Evolutionary conservation across 2,329 filamentous ascomycete species (phyloP).

Genomic region (Cordyceps pruinosa): DNA sequence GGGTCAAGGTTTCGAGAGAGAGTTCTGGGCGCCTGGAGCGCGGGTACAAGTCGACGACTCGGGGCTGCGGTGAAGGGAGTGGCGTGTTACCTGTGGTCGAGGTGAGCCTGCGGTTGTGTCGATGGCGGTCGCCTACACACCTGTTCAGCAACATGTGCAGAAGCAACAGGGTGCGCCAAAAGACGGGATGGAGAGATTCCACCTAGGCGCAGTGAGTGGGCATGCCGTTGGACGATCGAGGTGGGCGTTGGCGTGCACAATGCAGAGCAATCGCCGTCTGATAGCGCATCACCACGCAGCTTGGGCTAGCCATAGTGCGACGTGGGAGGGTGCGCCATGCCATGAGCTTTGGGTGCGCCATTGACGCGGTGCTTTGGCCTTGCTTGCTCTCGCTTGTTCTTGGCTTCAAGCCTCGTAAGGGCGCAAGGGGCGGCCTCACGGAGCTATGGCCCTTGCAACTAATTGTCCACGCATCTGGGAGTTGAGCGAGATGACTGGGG

Average conservation of each 20-base stretch:
- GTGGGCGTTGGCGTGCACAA: constrained; percentile 6
- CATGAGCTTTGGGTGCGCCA: constrained; percentile 3
- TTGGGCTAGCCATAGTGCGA: constrained; percentile 7
- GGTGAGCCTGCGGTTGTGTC: not conserved
- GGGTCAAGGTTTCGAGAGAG: too few species aligned
- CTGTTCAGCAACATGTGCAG: not conserved
- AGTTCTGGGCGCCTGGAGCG: not conserved
- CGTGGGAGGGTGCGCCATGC: constrained; percentile 6
- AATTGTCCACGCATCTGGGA: not conserved
- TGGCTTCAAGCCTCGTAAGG: not conserved
- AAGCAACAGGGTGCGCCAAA: not conserved
- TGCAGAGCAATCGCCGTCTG: not conserved
- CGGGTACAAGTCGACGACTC: not conserved
- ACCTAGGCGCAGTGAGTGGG: constrained; percentile 6
- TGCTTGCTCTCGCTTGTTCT: not conserved
- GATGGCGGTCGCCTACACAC: not conserved
- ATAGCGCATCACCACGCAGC: not conserved
- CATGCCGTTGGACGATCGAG: constrained; percentile 9
- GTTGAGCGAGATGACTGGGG: not conserved
- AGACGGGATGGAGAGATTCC: constrained; percentile 5
- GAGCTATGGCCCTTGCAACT: not conserved
- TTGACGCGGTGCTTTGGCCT: not conserved
- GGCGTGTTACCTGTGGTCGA: not conserved
- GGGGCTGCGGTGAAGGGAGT: not conserved
- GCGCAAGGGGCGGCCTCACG: not conserved